These are phyloP conservation scores for Emydomyces testavorans DNA, from an alignment of 2,329 filamentous ascomycete species.

Conservation along the genomic window DNA sequence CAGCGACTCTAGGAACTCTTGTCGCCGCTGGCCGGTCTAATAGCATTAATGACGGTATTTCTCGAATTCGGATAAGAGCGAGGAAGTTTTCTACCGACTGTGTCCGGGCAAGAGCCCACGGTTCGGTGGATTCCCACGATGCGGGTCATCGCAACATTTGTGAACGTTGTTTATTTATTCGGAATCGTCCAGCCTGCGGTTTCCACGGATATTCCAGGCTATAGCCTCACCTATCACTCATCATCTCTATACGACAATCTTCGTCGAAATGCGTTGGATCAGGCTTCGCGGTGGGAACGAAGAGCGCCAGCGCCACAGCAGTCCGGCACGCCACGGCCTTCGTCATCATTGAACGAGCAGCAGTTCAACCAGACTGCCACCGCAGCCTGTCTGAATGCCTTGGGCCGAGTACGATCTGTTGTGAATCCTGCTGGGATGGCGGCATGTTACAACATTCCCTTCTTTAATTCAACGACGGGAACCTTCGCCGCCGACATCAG, in stretches of 20 bases:
- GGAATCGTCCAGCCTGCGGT: constrained; percentile 2
- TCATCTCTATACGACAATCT: constrained; percentile 4
- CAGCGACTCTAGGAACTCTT: neutral
- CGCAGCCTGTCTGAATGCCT: constrained; percentile 47
- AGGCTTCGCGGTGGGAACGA: constrained; percentile 5
- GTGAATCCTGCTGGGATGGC: constrained; percentile 66
- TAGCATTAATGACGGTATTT: constrained; percentile 7
- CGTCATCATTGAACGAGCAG: constrained; percentile 35
- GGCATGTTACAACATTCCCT: constrained; percentile 71
- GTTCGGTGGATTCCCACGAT: constrained; percentile 12
- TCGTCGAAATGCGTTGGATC: constrained; percentile 8
- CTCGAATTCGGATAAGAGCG: constrained; percentile 7
- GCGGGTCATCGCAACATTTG: constrained; percentile 13
- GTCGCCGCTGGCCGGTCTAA: constrained; percentile 14
- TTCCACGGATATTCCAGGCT: constrained; percentile 3
- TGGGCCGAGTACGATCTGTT: constrained; percentile 44
- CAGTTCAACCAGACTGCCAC: constrained; percentile 35
- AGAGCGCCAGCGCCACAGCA: constrained; percentile 11
- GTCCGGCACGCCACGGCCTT: neutral
- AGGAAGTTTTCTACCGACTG: constrained; percentile 3
- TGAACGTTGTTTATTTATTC: constrained; percentile 7
- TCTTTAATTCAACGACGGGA: constrained; percentile 52
- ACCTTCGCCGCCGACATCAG: constrained; percentile 67
- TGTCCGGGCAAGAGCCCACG: constrained; percentile 8
- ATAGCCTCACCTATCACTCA: neutral